Percentiles rank a stretch among this genome's conserved stretches.
Conservation (phyloP, 495 filamentous ascomycete species). For the Cudoniella acicularis region DNA sequence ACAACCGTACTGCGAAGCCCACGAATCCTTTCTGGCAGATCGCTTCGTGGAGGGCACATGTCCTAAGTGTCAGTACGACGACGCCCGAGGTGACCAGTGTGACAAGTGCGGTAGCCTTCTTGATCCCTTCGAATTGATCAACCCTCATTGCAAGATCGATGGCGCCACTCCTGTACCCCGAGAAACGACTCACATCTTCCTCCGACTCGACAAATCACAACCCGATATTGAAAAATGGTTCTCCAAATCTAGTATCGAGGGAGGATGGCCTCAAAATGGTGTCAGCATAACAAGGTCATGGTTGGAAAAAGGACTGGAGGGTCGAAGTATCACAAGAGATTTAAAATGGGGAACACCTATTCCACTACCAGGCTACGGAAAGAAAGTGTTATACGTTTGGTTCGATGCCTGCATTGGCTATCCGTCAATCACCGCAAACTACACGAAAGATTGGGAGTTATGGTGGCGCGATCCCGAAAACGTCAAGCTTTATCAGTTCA, state of each 20-base stretch:
- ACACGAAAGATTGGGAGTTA: conserved; percentile 85
- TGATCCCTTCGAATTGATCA: conserved; percentile 65
- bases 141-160: conserved; percentile 76
- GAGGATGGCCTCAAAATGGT: conserved; percentile 64
- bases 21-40: conserved; percentile 84
- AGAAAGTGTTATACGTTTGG: conserved; percentile 89
- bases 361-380: conserved; percentile 58
- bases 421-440: conserved; percentile 89
- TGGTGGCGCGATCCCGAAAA: conserved; percentile 94
- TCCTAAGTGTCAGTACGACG: conserved; percentile 72
- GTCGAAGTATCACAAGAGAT: conserved; percentile 82
- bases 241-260: conserved; percentile 40
- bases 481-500: conserved; percentile 92
- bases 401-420: conserved; percentile 98
- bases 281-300: conserved; percentile 39
- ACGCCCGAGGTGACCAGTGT: conserved; percentile 79
- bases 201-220: conserved; percentile 77
- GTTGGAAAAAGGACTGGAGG: conserved; percentile 67
- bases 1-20: conserved; percentile 84
- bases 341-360: conserved; percentile 84
- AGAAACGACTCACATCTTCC: conserved; percentile 56
- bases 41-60: conserved; percentile 92
- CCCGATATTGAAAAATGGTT: conserved; percentile 70
- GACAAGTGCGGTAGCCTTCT: conserved; percentile 77
- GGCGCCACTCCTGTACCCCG: conserved; percentile 69